Conservation (phyloP, 2,329 filamentous ascomycete species). For the Diaporthe ampelina region DNA sequence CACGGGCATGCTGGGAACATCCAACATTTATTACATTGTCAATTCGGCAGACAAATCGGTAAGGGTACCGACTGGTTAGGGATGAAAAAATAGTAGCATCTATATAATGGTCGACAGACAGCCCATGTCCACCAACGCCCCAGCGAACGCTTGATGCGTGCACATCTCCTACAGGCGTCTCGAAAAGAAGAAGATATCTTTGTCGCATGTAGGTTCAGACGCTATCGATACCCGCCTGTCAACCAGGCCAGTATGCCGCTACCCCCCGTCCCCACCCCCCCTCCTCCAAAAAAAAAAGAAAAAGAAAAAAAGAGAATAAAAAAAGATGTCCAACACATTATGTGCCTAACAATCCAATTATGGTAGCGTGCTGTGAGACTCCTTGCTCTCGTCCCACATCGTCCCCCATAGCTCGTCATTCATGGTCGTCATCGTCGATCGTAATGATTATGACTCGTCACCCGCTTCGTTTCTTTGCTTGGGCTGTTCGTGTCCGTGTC, state of each 20-base stretch:
- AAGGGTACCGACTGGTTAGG: neutral
- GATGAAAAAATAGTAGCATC: neutral
- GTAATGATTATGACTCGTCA: constrained; percentile 14
- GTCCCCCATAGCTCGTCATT: neutral
- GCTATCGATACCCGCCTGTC: neutral
- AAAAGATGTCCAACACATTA: neutral
- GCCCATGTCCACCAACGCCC: neutral
- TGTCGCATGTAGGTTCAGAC: neutral
- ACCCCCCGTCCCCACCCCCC: too few relatives aligned
- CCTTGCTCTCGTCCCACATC: neutral
- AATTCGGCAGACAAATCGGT: too few relatives aligned
- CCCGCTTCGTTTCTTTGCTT: neutral
- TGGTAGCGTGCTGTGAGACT: neutral
- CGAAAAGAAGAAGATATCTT: neutral
- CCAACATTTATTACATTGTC: too few relatives aligned
- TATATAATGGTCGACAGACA: neutral
- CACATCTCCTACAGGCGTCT: constrained; percentile 2
- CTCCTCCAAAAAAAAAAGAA: too few relatives aligned
- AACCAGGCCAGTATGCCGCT: too few relatives aligned
- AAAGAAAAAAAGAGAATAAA: too few relatives aligned
- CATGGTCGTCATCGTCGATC: constrained; percentile 22
- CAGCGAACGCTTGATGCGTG: neutral
- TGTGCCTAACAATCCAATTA: neutral
- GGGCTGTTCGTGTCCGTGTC: constrained; percentile 1
- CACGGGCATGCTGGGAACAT: too few relatives aligned